Base-by-base conservation (phyloP, 495 filamentous ascomycete genomes). In the Daldinia decipiens region DNA sequence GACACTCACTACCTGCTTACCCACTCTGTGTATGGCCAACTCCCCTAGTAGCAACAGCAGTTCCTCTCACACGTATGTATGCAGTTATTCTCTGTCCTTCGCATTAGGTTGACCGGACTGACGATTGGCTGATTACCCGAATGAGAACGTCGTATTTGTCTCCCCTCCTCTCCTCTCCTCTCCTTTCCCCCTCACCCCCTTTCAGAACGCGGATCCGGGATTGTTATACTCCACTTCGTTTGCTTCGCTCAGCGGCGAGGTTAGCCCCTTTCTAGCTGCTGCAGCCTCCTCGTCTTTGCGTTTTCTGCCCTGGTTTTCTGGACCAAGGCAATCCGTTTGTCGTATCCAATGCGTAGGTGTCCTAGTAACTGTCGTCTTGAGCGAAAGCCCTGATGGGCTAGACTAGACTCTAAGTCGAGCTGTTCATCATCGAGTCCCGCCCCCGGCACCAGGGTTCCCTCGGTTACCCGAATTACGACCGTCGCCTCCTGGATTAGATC, bases 401-500 rank as follows among this genome's bases (percentile, higher is more conserved):
- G 15, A 40, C 15, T 54, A 4, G 8, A 5, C 15, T 19, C 27
- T 50, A 19, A 27, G 21, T 38, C 1, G 13, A 31, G 12, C 19
- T 53, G 51, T 5, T 43, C 15, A 19, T 59, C 59, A 63, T 32
- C 61, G 50, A 1, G 56, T 15, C 0, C 40, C 32, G 21, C 43
- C 52, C 47, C 52, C 36, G 24, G 50, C 26, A 26, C 57, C 27
- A 8, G 62, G 43, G 21, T 40, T 11, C 3, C 64, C 70, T 31
- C 50, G 54, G 24, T 51, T 19, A n/a, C 51, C 19, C 8, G 59
- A 54, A 17, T 64, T 63, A 2, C 63, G 63, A 2, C 63, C 50
- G 8, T 63, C 58, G 17, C 39, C 50, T 31, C 50, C 50, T 13
- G 70, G 64, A 7, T 68, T 65, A 4, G 72, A 43, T 38, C 73